phyloP scores from a whole-genome alignment of 495 filamentous ascomycete species.

The Trichoderma orchidacearum region DNA sequence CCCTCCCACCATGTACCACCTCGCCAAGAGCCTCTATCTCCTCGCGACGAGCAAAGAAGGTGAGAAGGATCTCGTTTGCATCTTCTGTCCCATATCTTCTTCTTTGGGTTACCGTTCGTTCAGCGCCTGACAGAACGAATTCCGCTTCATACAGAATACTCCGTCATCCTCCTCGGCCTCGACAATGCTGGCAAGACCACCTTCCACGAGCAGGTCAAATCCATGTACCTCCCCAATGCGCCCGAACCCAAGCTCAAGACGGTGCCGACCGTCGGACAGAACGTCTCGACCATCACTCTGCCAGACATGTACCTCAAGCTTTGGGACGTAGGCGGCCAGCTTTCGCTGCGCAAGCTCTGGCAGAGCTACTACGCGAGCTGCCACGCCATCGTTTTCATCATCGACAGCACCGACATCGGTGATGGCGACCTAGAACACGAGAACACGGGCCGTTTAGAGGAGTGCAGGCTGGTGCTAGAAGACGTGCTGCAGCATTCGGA shows the following conservation, averaged over 20 bases:
- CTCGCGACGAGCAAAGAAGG: slow-evolving; percentile 94
- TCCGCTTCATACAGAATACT: slow-evolving; percentile 61
- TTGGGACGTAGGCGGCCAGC: slow-evolving; percentile 95
- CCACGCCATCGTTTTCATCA: slow-evolving; percentile 94
- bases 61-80: slow-evolving; percentile 15
- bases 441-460: slow-evolving; percentile 55
- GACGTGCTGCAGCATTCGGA: slow-evolving; percentile 73
- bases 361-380: slow-evolving; percentile 87
- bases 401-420: slow-evolving; percentile 86
- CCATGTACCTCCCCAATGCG: slow-evolving; percentile 59
- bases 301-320: slow-evolving; percentile 93
- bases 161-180: slow-evolving; percentile 88
- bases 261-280: slow-evolving; percentile 94
- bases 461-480: slow-evolving; percentile 81
- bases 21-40: slow-evolving; percentile 87
- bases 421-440: slow-evolving; percentile 53
- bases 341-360: slow-evolving; percentile 80
- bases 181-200: slow-evolving; percentile 99
- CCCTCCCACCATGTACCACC: slow-evolving; percentile 65
- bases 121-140: slow-evolving; percentile 2
- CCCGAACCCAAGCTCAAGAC: slow-evolving; percentile 51
- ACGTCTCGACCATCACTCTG: slow-evolving; percentile 77
- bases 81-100: not conserved
- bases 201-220: slow-evolving; percentile 89
- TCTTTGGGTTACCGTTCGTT: not conserved